Percentiles rank a stretch among this genome's conserved stretches.
Evolutionary conservation across 1,139 yeast genomes (phyloP).

Genomic region (Sugiyamaella japonica): DNA sequence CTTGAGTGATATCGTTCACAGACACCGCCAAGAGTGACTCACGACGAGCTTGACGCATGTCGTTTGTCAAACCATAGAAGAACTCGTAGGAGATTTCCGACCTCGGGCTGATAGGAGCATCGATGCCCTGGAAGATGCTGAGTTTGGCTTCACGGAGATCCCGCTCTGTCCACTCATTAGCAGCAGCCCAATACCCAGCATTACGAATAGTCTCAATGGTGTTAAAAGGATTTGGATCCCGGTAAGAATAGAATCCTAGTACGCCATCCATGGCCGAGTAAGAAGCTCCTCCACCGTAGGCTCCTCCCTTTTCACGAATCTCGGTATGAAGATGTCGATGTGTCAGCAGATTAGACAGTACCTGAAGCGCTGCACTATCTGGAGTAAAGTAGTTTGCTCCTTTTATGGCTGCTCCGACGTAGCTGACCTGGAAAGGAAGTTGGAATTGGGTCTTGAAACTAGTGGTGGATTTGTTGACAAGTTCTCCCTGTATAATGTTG

Average conservation of each 20-base stretch:
- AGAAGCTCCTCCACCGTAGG: slow-evolving; percentile 93
- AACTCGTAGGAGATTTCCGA: slow-evolving; percentile 72
- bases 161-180: slow-evolving; percentile 52
- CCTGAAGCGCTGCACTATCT: slow-evolving; percentile 85
- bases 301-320: slow-evolving; percentile 94
- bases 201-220: slow-evolving; percentile 62
- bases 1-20: slow-evolving; percentile 62
- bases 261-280: slow-evolving; percentile 82
- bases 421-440: slow-evolving; percentile 88
- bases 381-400: slow-evolving; percentile 68
- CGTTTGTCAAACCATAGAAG: slow-evolving; percentile 70
- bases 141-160: slow-evolving; percentile 89
- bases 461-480: slow-evolving; percentile 4
- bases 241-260: slow-evolving; percentile 80
- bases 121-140: slow-evolving; percentile 85
- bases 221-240: slow-evolving; percentile 85
- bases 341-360: slow-evolving; percentile 75
- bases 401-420: slow-evolving; percentile 65
- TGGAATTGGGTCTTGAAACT: slow-evolving; percentile 51
- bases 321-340: slow-evolving; percentile 85
- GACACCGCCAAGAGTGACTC: slow-evolving; percentile 66
- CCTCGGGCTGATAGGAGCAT: slow-evolving; percentile 83
- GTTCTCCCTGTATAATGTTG: background rate
- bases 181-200: slow-evolving; percentile 58
- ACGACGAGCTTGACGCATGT: slow-evolving; percentile 78